Base-by-base conservation (phyloP, 164 flowering plant genomes). In the Vitis rotundifolia region DNA sequence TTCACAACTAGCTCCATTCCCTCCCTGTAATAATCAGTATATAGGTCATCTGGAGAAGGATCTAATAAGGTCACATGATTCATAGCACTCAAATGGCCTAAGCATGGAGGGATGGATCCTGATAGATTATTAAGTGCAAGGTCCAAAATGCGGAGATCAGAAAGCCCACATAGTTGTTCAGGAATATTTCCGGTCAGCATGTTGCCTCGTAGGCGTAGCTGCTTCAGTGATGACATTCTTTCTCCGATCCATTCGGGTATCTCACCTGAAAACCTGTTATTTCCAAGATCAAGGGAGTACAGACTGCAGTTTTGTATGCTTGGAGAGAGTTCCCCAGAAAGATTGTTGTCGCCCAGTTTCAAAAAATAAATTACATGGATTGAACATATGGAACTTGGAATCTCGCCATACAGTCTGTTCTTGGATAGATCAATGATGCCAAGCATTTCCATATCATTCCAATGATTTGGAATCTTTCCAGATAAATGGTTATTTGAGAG, bases 341-440 rank as follows among this genome's bases (percentile, higher is more conserved):
- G 58, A 63, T 58, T 19, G 37, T 83, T 83, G 59, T 69, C 57
- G 49, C 67, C 49, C 61, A 83, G 15, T 3, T 26, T 18, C 57
- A 83, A 22, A 0, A 50, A 22, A 9, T 8, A 8, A 12, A 79
- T 70, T n/a, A 31, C n/a, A 28, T 31, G 2, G 9, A 68, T 48
- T 11, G 13, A 52, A 22, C 75, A 72, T 9, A 79, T 11, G 1
- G 75, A 80, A 2, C 19, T 44, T 11, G 88, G 85, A 59, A 87
- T 78, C 0, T 18, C 49, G 9, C 87, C 86, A 3, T 69, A 63
- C n/a, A 84, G 16, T 26, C 51, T 58, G 51, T 85, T 85, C 18
- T 63, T 59, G 12, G 65, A 55, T 37, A 85, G 18, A 61, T 71
- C 69, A 0, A 82, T 16, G 10, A 48, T 28, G 7, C 14, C 2